These are phyloP conservation scores for Plasmodium vivax DNA, from an alignment of 169 alveolate species.

Conservation along the genomic window DNA sequence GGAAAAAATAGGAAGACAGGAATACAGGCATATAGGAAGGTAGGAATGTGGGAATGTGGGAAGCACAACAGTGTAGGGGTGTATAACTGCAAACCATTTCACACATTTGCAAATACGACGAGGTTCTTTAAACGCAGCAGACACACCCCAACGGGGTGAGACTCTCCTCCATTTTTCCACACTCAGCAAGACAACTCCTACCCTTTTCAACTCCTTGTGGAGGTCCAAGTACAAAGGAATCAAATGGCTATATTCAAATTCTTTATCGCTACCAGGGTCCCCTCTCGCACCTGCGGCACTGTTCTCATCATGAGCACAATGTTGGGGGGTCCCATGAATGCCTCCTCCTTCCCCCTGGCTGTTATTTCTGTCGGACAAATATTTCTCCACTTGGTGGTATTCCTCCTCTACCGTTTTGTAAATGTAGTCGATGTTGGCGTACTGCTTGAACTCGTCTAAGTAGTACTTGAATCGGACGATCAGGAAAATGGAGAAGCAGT, in stretches of 20 bases:
- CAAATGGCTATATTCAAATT: constrained; percentile 39
- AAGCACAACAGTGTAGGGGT: not conserved
- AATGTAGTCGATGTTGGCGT: constrained; percentile 59
- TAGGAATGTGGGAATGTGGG: not conserved
- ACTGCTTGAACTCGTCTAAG: constrained; percentile 58
- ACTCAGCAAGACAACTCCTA: not conserved
- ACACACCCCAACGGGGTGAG: not conserved
- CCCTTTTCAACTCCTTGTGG: constrained; percentile 68
- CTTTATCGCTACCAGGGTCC: not conserved
- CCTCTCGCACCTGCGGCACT: not conserved
- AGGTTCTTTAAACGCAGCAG: not conserved
- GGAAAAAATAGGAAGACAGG: not conserved
- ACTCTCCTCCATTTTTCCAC: not conserved
- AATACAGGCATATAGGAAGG: not conserved
- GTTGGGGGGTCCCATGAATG: not conserved
- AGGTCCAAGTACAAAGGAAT: constrained; percentile 53
- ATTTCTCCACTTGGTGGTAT: constrained; percentile 26
- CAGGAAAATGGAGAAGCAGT: constrained; percentile 54
- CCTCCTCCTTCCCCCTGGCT: not conserved
- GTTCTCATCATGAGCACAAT: constrained; percentile 3
- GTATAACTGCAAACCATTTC: not conserved
- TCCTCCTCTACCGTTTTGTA: constrained; percentile 67
- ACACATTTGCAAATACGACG: not conserved
- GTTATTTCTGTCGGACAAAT: constrained; percentile 1
- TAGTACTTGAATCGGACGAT: constrained; percentile 68